Evolutionary conservation across 1,284 basidiomycete species (phyloP).

Genomic region (Xerocomus minutiporus): DNA sequence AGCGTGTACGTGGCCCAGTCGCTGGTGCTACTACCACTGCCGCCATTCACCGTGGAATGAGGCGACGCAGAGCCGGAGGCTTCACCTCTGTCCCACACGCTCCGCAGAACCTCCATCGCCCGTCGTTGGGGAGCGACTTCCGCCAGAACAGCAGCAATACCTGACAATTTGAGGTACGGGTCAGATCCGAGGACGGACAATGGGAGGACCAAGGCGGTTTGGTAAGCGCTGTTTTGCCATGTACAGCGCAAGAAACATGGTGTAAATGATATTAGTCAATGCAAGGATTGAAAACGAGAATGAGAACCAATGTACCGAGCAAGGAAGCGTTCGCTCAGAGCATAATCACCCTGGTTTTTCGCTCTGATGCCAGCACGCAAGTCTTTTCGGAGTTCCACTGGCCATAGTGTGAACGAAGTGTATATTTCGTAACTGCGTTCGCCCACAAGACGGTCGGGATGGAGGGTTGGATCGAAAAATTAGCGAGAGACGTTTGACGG

Average conservation of each 20-base stretch:
- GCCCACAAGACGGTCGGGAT: neutral
- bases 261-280: neutral
- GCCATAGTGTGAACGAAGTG: conserved; percentile 53
- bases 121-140: conserved; percentile 53
- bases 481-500: neutral
- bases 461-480: neutral
- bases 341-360: conserved; percentile 55
- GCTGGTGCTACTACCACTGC: neutral
- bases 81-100: conserved; percentile 36
- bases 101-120: conserved; percentile 52
- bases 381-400: conserved; percentile 56
- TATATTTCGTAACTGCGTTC: conserved; percentile 58
- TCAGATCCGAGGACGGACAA: conserved; percentile 45
- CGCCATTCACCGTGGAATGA: neutral
- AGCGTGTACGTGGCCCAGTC: conserved; percentile 29
- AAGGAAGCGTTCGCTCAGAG: conserved; percentile 52
- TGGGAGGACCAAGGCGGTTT: conserved; percentile 50
- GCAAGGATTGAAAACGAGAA: neutral
- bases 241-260: neutral
- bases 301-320: conserved; percentile 42
- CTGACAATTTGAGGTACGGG: conserved; percentile 65
- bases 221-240: conserved; percentile 51
- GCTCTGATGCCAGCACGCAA: conserved; percentile 62
- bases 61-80: neutral
- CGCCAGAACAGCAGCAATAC: conserved; percentile 62